Evolutionary conservation across 2,329 filamentous ascomycete genomes (phyloP).

Genomic region (Coniosporium uncinatum): DNA sequence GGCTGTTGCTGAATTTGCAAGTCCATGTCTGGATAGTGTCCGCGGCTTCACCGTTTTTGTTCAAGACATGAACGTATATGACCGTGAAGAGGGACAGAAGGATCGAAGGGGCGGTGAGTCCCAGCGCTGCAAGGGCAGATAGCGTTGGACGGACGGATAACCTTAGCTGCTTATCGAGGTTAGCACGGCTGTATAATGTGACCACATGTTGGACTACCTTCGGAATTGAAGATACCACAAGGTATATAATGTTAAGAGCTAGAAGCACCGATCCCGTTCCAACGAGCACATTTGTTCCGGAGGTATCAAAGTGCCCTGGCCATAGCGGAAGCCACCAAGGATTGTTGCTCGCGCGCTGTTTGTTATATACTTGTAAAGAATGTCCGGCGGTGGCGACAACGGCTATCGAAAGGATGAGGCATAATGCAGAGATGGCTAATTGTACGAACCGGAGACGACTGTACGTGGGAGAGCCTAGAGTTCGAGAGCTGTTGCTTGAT

Average conservation of each 20-base stretch:
- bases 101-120: slow-evolving; percentile 24
- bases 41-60: slow-evolving; percentile 12
- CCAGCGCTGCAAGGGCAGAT: slow-evolving; percentile 26
- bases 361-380: slow-evolving; percentile 34
- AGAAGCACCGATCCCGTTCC: slow-evolving; percentile 28
- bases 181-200: too few species aligned
- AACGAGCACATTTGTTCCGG: slow-evolving; percentile 33
- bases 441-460: not conserved
- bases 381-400: slow-evolving; percentile 36
- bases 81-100: slow-evolving; percentile 32
- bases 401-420: slow-evolving; percentile 21
- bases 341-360: slow-evolving; percentile 28
- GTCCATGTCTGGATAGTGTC: slow-evolving; percentile 31
- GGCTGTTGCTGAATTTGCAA: slow-evolving; percentile 14
- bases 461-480: not conserved
- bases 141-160: slow-evolving; percentile 25
- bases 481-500: not conserved
- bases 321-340: slow-evolving; percentile 42
- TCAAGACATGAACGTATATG: slow-evolving; percentile 24
- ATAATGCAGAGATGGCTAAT: slow-evolving; percentile 21
- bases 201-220: too few species aligned
- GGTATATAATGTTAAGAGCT: slow-evolving; percentile 26
- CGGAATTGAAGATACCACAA: slow-evolving; percentile 24
- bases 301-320: slow-evolving; percentile 38
- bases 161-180: too few species aligned